Evolutionary conservation across 192 early-diverging fungal genomes (phyloP).

Genomic region (Coemansia sp.): DNA sequence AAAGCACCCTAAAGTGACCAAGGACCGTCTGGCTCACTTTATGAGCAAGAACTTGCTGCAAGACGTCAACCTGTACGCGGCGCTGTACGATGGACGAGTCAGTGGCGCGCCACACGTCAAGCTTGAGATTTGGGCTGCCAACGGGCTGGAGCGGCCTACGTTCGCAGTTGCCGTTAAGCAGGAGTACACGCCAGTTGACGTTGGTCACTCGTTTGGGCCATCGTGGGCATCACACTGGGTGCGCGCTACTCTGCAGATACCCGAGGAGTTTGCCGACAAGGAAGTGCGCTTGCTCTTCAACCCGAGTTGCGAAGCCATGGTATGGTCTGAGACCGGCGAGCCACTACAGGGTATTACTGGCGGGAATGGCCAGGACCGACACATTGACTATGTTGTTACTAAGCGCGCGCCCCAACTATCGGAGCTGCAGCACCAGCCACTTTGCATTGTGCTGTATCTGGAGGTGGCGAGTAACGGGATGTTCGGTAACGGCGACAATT

Average conservation of each 20-base stretch:
- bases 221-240: conserved; percentile 87
- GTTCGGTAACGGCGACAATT: conserved; percentile 71
- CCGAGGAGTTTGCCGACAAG: conserved; percentile 63
- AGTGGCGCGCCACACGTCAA: conserved; percentile 56
- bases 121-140: conserved; percentile 54
- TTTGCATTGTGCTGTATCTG: conserved; percentile 72
- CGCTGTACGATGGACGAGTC: conserved; percentile 55
- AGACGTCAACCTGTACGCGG: conserved; percentile 67
- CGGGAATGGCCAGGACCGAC: conserved; percentile 43
- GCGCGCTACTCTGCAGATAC: conserved; percentile 72
- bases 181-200: conserved; percentile 64
- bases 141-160: conserved; percentile 55
- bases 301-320: conserved; percentile 82
- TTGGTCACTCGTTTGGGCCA: conserved; percentile 83
- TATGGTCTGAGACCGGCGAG: conserved; percentile 85
- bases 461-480: conserved; percentile 93
- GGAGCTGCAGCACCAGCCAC: conserved; percentile 15
- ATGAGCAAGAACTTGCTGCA: conserved; percentile 64
- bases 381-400: conserved; percentile 60
- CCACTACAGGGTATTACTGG: conserved; percentile 91
- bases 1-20: conserved; percentile 77
- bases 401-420: conserved; percentile 44
- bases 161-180: conserved; percentile 62
- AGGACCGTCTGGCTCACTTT: conserved; percentile 75
- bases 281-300: conserved; percentile 89